These are phyloP conservation scores for Cystobasidium ongulense DNA, from an alignment of 768 basidiomycete genomes.

Conservation along the genomic window DNA sequence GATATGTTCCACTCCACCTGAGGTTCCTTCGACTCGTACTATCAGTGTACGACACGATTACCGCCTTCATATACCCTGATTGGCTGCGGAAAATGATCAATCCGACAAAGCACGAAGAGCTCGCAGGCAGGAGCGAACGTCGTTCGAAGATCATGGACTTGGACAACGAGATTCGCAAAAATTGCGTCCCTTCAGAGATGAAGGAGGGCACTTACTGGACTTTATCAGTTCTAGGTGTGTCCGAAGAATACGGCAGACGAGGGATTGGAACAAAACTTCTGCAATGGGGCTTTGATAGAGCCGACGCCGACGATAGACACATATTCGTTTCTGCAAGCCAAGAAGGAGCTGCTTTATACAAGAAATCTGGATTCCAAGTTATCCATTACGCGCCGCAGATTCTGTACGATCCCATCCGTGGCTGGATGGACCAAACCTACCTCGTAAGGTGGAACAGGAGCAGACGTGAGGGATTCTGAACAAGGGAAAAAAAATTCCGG, in stretches of 20 bases:
- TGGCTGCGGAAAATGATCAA: background rate
- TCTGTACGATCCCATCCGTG: background rate
- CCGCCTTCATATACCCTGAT: background rate
- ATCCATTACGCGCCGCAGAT: background rate
- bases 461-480: background rate
- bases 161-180: background rate
- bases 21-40: background rate
- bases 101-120: background rate
- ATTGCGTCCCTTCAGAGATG: background rate
- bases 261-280: slow-evolving; percentile 15
- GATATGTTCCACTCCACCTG: background rate
- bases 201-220: slow-evolving; percentile 7
- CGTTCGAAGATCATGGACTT: background rate
- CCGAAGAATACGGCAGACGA: slow-evolving; percentile 7
- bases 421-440: background rate
- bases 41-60: background rate
- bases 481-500: too few relatives aligned
- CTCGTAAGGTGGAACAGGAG: background rate
- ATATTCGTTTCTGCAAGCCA: background rate
- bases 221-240: background rate
- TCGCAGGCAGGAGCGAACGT: background rate
- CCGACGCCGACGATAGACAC: background rate
- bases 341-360: background rate
- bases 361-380: background rate
- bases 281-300: slow-evolving; percentile 8